These are phyloP conservation scores for Botrytis medusae DNA, from an alignment of 2,329 filamentous ascomycete species.

Conservation along the genomic window DNA sequence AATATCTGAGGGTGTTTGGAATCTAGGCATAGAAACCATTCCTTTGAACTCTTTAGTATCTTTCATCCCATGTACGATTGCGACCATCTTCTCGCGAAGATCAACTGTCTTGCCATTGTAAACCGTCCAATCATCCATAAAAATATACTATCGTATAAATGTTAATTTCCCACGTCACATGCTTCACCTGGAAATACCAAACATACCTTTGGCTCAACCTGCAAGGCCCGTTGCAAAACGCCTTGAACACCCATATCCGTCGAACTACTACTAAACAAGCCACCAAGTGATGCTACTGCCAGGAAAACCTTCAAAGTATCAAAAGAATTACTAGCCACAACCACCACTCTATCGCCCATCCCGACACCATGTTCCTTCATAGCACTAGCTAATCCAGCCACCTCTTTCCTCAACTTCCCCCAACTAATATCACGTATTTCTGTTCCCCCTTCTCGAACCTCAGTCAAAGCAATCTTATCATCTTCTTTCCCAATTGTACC, in stretches of 20 bases:
- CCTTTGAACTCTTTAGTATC: not conserved
- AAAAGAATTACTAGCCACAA: slow-evolving; percentile 73
- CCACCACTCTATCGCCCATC: slow-evolving; percentile 72
- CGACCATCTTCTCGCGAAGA: slow-evolving; percentile 66
- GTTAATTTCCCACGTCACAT: not conserved
- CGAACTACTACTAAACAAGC: slow-evolving; percentile 71
- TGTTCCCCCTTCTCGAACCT: slow-evolving; percentile 65
- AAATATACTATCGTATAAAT: slow-evolving; percentile 56
- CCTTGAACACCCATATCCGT: slow-evolving; percentile 84
- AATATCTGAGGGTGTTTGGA: not conserved
- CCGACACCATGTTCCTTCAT: slow-evolving; percentile 64
- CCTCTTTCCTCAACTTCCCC: slow-evolving; percentile 60
- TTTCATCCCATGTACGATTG: not conserved
- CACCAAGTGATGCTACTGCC: slow-evolving; percentile 69
- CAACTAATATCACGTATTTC: slow-evolving; percentile 62
- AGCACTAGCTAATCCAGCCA: slow-evolving; percentile 62
- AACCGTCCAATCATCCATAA: slow-evolving; percentile 76
- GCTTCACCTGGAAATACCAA: not conserved
- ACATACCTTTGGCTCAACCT: slow-evolving; percentile 67
- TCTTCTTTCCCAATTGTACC: slow-evolving; percentile 68
- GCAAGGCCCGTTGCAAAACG: slow-evolving; percentile 69
- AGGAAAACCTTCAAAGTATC: slow-evolving; percentile 72
- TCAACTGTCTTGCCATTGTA: slow-evolving; percentile 79
- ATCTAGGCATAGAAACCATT: not conserved
- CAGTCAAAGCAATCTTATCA: slow-evolving; percentile 66